A percentile compares a stretch with the other conserved stretches of the same genome.
phyloP scores from a whole-genome alignment of 305 asterid species.

The Rubia peregrina region DNA sequence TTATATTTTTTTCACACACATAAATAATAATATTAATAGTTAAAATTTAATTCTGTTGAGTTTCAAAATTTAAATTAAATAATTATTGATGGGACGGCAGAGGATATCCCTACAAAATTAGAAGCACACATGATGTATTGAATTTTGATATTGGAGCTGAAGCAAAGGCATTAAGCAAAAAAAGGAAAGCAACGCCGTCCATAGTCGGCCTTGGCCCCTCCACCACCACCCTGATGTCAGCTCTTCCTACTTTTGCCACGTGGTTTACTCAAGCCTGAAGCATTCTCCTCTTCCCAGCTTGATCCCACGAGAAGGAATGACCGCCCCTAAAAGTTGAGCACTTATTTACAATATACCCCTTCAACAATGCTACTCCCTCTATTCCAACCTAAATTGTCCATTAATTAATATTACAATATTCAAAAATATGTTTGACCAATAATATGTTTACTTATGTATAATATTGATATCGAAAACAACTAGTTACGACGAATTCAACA shows the following conservation, averaged over 20 bases:
- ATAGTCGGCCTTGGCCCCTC: slow-evolving; percentile 25
- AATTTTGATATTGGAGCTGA: background rate
- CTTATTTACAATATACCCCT: background rate
- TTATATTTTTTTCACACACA: too few relatives aligned
- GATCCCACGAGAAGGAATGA: background rate
- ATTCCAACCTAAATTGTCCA: background rate
- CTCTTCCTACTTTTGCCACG: slow-evolving; percentile 40
- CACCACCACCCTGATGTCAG: background rate
- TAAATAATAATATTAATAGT: too few relatives aligned
- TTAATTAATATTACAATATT: too few relatives aligned
- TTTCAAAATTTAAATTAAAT: too few relatives aligned
- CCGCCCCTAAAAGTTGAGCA: background rate
- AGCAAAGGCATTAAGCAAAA: background rate
- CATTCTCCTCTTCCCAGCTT: slow-evolving; percentile 8
- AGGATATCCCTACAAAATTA: too few relatives aligned
- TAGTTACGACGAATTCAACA: too few relatives aligned
- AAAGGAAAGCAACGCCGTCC: slow-evolving; percentile 26
- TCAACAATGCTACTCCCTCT: background rate
- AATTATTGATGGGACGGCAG: too few relatives aligned
- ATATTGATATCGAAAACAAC: too few relatives aligned
- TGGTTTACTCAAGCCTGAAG: slow-evolving; percentile 25
- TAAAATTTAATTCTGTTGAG: too few relatives aligned
- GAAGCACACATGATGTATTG: background rate
- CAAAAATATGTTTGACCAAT: too few relatives aligned
- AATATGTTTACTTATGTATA: too few relatives aligned